Conservation (phyloP, 2,329 filamentous ascomycete species). For the Talaromyces funiculosus region DNA sequence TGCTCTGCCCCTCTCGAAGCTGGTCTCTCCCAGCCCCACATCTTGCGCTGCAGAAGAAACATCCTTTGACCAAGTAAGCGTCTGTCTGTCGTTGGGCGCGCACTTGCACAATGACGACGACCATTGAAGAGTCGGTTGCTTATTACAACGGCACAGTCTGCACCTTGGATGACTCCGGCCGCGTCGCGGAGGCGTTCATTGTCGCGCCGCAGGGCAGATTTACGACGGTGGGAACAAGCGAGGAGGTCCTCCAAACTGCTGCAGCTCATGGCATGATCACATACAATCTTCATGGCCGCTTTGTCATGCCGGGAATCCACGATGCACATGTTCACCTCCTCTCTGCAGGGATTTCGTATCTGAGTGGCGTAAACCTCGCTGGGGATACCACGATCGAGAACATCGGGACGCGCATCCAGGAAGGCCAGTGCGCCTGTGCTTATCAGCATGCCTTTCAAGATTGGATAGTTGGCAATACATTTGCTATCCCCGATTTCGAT, state of each 20-base stretch:
- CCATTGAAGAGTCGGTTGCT: neutral
- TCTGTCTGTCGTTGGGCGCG: neutral
- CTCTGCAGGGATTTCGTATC: conserved; percentile 22
- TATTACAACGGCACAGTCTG: conserved; percentile 26
- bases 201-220: conserved; percentile 25
- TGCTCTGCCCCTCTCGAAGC: too few relatives aligned
- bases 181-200: conserved; percentile 25
- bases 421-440: conserved; percentile 24
- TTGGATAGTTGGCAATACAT: conserved; percentile 22
- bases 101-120: neutral
- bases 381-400: conserved; percentile 21
- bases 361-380: conserved; percentile 24
- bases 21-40: neutral
- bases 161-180: conserved; percentile 20
- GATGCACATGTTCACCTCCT: conserved; percentile 33
- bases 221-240: conserved; percentile 21
- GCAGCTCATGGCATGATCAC: conserved; percentile 16
- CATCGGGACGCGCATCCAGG: conserved; percentile 21
- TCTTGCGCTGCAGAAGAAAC: neutral
- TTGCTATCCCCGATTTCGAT: conserved; percentile 18
- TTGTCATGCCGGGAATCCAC: conserved; percentile 35
- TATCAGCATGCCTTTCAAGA: conserved; percentile 21
- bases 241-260: conserved; percentile 19
- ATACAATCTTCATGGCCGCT: conserved; percentile 24
- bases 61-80: neutral